phyloP scores from a whole-genome alignment of 164 flowering plant genomes.

The Chloranthus sessilifolius region DNA sequence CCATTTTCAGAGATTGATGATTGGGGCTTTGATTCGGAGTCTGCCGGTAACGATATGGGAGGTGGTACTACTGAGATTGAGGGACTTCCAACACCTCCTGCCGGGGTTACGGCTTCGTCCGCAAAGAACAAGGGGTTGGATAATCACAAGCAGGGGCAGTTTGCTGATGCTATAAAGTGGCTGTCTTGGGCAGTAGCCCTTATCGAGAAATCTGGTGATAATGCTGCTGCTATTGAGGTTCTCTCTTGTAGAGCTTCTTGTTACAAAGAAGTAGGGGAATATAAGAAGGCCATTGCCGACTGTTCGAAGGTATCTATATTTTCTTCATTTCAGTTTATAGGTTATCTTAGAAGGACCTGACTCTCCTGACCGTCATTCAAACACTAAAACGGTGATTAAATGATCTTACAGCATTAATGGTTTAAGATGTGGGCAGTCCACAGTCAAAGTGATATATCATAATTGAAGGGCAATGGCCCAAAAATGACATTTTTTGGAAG shows the following conservation, averaged over 20 bases:
- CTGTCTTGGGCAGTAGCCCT: slow-evolving; percentile 87
- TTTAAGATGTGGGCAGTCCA: too few species aligned
- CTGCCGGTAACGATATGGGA: slow-evolving; percentile 38
- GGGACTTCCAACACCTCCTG: slow-evolving; percentile 93
- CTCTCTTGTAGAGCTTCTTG: slow-evolving; percentile 84
- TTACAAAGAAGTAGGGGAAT: slow-evolving; percentile 98
- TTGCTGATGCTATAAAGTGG: slow-evolving; percentile 98
- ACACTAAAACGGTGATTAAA: too few species aligned
- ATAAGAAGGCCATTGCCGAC: slow-evolving; percentile 95
- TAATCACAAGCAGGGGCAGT: slow-evolving; percentile 85
- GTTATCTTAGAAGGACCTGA: too few species aligned
- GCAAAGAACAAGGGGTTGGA: slow-evolving; percentile 93
- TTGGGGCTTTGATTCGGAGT: slow-evolving; percentile 67
- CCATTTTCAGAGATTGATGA: slow-evolving; percentile 52
- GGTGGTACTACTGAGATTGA: slow-evolving; percentile 81
- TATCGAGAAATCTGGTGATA: slow-evolving; percentile 67
- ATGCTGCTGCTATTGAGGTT: slow-evolving; percentile 46
- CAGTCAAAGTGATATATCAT: too few species aligned
- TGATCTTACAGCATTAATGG: too few species aligned
- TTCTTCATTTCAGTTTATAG: background rate
- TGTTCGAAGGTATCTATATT: slow-evolving; percentile 79
- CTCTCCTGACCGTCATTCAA: too few species aligned
- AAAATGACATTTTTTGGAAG: too few species aligned
- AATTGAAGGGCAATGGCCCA: too few species aligned
- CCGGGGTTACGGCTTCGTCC: slow-evolving; percentile 60